Base-by-base conservation (phyloP, 2,329 filamentous ascomycete species). In the Harringtonia lauricola region DNA sequence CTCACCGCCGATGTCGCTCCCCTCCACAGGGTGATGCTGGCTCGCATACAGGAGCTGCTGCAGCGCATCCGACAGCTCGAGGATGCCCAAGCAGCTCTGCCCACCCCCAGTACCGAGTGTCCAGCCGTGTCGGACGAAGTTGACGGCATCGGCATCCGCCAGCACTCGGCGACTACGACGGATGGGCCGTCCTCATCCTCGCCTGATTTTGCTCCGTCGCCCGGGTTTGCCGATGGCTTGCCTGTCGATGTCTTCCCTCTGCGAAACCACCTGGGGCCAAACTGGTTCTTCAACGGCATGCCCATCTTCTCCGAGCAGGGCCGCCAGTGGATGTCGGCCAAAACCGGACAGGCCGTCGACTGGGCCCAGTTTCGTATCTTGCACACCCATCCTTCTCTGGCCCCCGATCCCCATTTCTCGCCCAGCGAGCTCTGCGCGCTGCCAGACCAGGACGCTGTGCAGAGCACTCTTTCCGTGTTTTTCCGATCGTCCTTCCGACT, bases 261-360 rank as follows among this genome's bases (percentile, higher is more conserved):
- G 3, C 26, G 22, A 14, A 9, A 30, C 26, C 30, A n/a, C 26
- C 8, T 39, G 22, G 37, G 37, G 10, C 37, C 22, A 8, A 39
- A 30, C 24, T 39, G 37, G 37, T 39, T 29, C 26, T 39, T 29
- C 37, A 39, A 39, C 14, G 37, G 37, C 14, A 39, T 39, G 14
- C 24, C 37, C 14, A 30, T 39, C 37, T 19, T 39, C 10, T 39
- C 37, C 21, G 37, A 39, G 4, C 37, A 30, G 15, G 37, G 37
- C 9, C 37, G 22, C 9, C 26, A 18, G 18, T 39, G 37, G 37
- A 3, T 39, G 4, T 7, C 37, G 14, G 29, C 37, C n/a, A 7
- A n/a, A 3, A 39, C 37, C 5, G 26, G 24, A 18, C 24, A 39
- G 37, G 17, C 26, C 5, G 22, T 39, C 26, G 24, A 29, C 37